Evolutionary conservation across 177 flowering plant species (phyloP), one percentile per base, ranked within the genome.

Genomic region (Telopea speciosissima): DNA sequence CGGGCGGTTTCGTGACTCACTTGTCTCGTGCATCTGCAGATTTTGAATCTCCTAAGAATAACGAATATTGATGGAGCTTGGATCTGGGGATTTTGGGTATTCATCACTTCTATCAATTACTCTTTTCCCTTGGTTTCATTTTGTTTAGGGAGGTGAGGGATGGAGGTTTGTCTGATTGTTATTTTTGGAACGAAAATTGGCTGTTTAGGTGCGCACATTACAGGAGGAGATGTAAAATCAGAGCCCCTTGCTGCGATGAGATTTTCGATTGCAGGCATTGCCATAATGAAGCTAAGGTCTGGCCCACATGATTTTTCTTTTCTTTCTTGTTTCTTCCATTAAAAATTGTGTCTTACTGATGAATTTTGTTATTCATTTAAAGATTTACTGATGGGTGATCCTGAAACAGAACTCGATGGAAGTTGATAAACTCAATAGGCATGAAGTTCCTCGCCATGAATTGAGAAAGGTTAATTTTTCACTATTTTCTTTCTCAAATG

Each of bases 261-360:
- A 77, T 90, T 10, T 93, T 87, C 68, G 85, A 86, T 86, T 93
- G 98, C 80, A 86, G 98, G 76, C 98, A 93, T 78, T 93, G 98
- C 78, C 98, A 93, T 69, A 93, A 93, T 56, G 98, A 93, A 82
- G 79, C 89, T 6, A 93, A 89, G 90, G 98, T 90, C n/a, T n/a
- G n/a, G n/a, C n/a, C 8, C 22, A 69, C 28, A n/a, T 65, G 17
- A 6, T 49, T 49, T 49, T 49, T 49, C 54, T 49, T 49, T 13
- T 49, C 19, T 49, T 16, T 4, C 31, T 28, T 28, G 4, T 28
- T 28, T 28, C 31, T 28, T 4, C 31, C 31, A 28, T 28, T 28
- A 4, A 28, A 28, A 28, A 28, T 28, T 28, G 31, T 2, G 31
- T 28, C 31, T 28, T 28, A 28, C 40, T 31, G 61, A 22, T 44